Evolutionary conservation across 2,329 filamentous ascomycete species (phyloP), one percentile per base, ranked within the genome.

Genomic region (Ophiostoma australiae): DNA sequence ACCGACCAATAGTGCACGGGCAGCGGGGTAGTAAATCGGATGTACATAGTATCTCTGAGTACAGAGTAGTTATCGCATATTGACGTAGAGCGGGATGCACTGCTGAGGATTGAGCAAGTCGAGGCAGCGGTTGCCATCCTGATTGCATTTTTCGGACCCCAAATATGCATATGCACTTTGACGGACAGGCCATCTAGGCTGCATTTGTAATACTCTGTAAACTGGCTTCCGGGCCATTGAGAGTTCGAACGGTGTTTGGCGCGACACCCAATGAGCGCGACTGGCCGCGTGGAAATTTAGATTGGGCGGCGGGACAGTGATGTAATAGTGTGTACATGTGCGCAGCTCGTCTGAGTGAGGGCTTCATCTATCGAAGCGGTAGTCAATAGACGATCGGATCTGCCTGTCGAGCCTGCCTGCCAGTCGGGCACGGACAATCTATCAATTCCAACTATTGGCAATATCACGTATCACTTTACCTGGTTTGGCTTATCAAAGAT

Each of bases 1-100:
- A n/a, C 35, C 27, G 67, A 37, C 63, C 66, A 67, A 67, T 67
- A 41, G 39, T 8, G 39, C 37, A 48, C 37, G n/a, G n/a, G 65
- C 35, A 31, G 66, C 48, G 66, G 66, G 13, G 35, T 3, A 41
- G 4, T 1, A 55, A 20, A 27, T 20, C 13, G 17, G 3, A 52
- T 52, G n/a, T 10, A 39, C 44, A 17, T n/a, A 20, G 17, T 48
- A 48, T 17, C 15, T 17, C 44, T 48, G 15, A 7, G 17, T n/a
- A n/a, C n/a, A 17, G 15, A 8, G 37, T 20, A 20, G 20, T 8
- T 48, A 48, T 48, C 44, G 20, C n/a, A 4, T 5, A 44, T 13
- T 39, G 44, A 48, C 20, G 44, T 48, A 39, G 44, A 48, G 20
- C 44, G 20, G 17, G 44, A 48, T 48, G 44, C 44, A 20, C 44